Conservation (phyloP, 163 green algal genomes). For the Chlorella variabilis region DNA sequence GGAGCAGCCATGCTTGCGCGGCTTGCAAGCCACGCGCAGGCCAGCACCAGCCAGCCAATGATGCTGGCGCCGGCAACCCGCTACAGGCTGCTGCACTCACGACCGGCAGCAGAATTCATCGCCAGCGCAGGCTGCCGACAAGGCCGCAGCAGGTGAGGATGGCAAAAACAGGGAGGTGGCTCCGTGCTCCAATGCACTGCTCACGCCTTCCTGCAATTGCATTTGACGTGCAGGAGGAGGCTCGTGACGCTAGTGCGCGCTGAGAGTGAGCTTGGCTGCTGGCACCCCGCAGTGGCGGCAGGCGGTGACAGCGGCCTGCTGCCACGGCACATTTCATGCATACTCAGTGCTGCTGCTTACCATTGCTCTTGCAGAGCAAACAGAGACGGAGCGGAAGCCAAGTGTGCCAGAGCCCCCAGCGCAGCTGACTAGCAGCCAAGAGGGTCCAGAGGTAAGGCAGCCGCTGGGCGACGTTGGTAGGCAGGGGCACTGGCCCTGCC, state of each 20-base stretch:
- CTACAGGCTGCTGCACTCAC: too few relatives aligned
- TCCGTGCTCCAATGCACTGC: neutral
- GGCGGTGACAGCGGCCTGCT: too few relatives aligned
- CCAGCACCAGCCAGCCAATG: too few relatives aligned
- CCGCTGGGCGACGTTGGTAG: too few relatives aligned
- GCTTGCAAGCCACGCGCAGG: too few relatives aligned
- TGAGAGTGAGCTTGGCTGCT: slow-evolving; percentile 19
- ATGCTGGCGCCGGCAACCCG: too few relatives aligned
- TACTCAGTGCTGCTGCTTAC: neutral
- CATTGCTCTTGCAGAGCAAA: slow-evolving; percentile 26
- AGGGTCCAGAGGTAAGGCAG: slow-evolving; percentile 5
- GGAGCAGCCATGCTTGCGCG: too few relatives aligned
- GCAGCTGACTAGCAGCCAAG: neutral
- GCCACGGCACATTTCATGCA: too few relatives aligned
- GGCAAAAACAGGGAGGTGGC: too few relatives aligned
- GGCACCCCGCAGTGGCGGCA: too few relatives aligned
- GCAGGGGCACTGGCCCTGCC: too few relatives aligned
- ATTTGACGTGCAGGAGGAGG: neutral
- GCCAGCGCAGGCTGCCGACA: neutral
- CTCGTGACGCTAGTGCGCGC: neutral
- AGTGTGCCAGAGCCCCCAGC: neutral
- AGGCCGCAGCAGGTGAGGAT: neutral
- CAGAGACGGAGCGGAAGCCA: slow-evolving; percentile 12
- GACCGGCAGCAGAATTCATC: too few relatives aligned
- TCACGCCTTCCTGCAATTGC: neutral